Evolutionary conservation across 2,329 filamentous ascomycete genomes (phyloP).

Genomic region (Verticillium longisporum): DNA sequence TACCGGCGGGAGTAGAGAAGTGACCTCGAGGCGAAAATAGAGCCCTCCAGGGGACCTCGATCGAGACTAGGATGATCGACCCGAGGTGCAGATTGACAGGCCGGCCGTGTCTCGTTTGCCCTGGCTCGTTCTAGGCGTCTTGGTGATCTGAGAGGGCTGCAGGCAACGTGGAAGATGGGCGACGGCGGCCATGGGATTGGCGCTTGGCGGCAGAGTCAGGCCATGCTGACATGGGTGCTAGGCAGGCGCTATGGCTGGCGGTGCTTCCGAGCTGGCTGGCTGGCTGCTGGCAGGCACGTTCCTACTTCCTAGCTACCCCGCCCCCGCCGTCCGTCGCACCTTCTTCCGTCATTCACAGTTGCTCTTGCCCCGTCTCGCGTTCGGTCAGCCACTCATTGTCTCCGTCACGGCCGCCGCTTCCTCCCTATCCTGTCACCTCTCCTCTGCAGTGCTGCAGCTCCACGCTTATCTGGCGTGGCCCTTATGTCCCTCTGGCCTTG

Average conservation of each 20-base stretch:
- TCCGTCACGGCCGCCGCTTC: background rate
- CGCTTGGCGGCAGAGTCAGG: background rate
- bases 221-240: background rate
- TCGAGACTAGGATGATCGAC: background rate
- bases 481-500: no score
- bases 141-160: background rate
- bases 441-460: background rate
- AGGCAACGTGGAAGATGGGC: background rate
- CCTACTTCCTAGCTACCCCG: no score
- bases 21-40: no score
- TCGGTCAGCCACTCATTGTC: no score
- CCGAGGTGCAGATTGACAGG: background rate
- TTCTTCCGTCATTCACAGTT: no score
- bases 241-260: background rate
- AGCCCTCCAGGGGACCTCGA: no score
- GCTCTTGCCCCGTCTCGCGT: no score
- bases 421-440: background rate
- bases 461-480: background rate
- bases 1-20: constrained; percentile 32
- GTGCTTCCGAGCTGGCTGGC: no score
- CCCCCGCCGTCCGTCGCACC: background rate
- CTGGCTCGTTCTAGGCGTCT: background rate
- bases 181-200: background rate
- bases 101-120: background rate
- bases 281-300: no score